Percentiles rank a stretch among this genome's conserved stretches.
Conservation (phyloP, 164 flowering plant species). For the Aristolochia contorta region DNA sequence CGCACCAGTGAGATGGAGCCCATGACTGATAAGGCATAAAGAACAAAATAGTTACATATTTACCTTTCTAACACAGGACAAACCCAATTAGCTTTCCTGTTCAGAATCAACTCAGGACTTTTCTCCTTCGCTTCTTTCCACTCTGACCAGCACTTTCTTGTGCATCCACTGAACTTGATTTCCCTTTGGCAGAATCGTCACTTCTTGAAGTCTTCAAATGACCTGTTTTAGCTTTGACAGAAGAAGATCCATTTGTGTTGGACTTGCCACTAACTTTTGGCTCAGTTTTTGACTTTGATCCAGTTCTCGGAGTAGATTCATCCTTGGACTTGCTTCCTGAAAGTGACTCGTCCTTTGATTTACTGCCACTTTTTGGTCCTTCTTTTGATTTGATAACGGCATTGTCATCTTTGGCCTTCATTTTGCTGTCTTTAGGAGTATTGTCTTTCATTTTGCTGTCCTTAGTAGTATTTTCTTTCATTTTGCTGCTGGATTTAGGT, state of each 20-base stretch:
- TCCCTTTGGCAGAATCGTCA: constrained; percentile 19
- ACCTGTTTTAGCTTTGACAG: constrained; percentile 13
- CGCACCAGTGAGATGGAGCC: too few species aligned
- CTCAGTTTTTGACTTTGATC: neutral
- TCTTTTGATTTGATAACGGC: constrained; percentile 14
- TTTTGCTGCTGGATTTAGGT: constrained; percentile 21
- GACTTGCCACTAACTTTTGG: constrained; percentile 5
- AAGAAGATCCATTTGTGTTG: constrained; percentile 10
- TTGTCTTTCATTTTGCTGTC: constrained; percentile 26
- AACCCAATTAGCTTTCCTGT: neutral
- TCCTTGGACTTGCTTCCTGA: constrained; percentile 13
- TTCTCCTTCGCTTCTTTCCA: constrained; percentile 1
- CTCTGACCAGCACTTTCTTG: constrained; percentile 11
- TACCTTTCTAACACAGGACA: neutral
- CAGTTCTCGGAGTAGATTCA: neutral
- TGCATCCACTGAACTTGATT: neutral
- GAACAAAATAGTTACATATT: neutral
- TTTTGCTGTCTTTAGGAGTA: constrained; percentile 17
- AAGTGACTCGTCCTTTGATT: constrained; percentile 7
- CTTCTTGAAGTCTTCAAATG: constrained; percentile 6
- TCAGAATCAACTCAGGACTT: neutral
- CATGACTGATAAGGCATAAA: neutral
- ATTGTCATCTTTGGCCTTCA: constrained; percentile 4
- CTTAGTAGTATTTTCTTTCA: constrained; percentile 21
- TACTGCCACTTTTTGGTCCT: neutral